Evolutionary conservation across 2,329 filamentous ascomycete species (phyloP).

Genomic region (Hyphodiscus sp.): DNA sequence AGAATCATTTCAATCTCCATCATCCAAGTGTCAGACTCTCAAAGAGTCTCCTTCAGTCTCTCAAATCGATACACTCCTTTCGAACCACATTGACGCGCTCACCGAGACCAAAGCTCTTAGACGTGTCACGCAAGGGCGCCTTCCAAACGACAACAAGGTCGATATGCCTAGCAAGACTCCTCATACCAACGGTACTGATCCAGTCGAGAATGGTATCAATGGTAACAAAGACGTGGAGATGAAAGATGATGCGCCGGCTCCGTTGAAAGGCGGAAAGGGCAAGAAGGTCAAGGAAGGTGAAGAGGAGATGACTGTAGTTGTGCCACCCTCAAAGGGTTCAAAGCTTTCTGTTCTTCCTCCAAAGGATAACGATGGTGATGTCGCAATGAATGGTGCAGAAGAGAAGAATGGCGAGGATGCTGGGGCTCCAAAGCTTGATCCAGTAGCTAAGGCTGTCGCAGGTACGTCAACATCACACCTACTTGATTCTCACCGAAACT

Average conservation of each 20-base stretch:
- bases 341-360: constrained; percentile 49
- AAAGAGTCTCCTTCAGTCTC: constrained; percentile 2
- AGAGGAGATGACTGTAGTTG: constrained; percentile 76
- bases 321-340: constrained; percentile 63
- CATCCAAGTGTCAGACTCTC: constrained; percentile 2
- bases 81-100: constrained; percentile 19
- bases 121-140: constrained; percentile 23
- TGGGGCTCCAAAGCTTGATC: constrained; percentile 52
- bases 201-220: constrained; percentile 60
- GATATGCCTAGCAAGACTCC: constrained; percentile 68
- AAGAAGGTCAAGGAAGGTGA: constrained; percentile 65
- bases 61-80: not conserved
- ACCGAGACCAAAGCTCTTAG: constrained; percentile 14
- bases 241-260: constrained; percentile 55
- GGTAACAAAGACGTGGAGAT: constrained; percentile 64
- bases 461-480: constrained; percentile 39
- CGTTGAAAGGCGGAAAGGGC: constrained; percentile 55
- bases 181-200: constrained; percentile 59
- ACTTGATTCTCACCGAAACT: constrained; percentile 5
- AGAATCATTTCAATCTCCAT: constrained; percentile 3
- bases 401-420: constrained; percentile 20
- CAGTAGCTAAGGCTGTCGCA: constrained; percentile 51
- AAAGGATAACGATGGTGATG: constrained; percentile 61
- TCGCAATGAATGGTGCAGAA: constrained; percentile 57
- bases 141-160: constrained; percentile 18